Base-by-base conservation (phyloP, 305 asterid species). In the Plantago lanceolata region DNA sequence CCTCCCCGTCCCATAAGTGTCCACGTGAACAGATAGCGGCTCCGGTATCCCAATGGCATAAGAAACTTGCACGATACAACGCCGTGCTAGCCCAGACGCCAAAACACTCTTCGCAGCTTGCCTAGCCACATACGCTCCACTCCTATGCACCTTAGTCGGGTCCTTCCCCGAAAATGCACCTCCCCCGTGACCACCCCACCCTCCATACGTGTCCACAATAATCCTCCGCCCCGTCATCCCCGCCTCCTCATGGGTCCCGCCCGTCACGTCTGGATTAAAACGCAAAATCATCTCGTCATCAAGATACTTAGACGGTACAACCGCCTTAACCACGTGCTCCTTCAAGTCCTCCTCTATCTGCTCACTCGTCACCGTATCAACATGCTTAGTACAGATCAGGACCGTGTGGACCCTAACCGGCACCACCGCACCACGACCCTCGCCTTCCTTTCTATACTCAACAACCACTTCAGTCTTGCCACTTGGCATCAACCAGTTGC, bases 391-490 rank as follows among this genome's bases (percentile, higher is more conserved):
- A 11, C 67, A 68, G 67, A 68, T 61, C 13, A 68, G 67, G 19
- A 68, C 57, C 0, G 73, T 68, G 63, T 68, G 73, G 21, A 68
- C 73, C 20, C 73, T 40, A 12, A 61, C 51, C 3, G 73, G 72
- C 28, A 68, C 62, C 67, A 68, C 61, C 47, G 73, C 73, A 5
- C 73, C n/a, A n/a, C n/a, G n/a, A n/a, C n/a, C n/a, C n/a, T n/a
- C 73, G 0, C 40, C 55, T 2, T 68, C 73, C 11, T 68, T 68
- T 54, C 2, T 50, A 48, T 68, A 68, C 67, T 68, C 67, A 6
- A 68, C 63, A 0, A 67, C 61, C 2, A 68, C 73, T 44, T 68
- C 67, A 6, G 73, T 68, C 50, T 68, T 68, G 0, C 73, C 73
- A 43, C 61, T 67, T 8, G 73, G 73, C 44, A 67, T 68, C 67